Conservation (phyloP, 495 filamentous ascomycete genomes). For the Podospora pseudoanserina region DNA sequence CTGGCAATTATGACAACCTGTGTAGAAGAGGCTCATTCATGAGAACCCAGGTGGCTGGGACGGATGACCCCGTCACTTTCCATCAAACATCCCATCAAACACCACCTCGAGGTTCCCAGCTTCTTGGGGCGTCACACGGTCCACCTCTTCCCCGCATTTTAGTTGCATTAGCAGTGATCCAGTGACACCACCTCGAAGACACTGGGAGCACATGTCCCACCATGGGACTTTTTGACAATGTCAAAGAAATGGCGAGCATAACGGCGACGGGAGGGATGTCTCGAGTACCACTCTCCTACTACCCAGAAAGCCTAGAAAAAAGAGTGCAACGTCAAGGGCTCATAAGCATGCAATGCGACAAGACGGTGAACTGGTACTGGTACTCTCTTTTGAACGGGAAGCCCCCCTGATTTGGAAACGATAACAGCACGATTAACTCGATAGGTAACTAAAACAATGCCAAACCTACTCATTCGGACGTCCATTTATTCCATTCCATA, state of each 20-base stretch:
- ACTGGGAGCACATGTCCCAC: background rate
- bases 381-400: too few species aligned
- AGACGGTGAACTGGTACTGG: too few species aligned
- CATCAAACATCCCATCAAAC: background rate
- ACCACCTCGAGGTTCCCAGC: background rate
- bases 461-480: too few species aligned
- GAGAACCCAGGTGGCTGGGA: slow-evolving; percentile 1
- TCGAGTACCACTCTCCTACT: background rate
- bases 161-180: background rate
- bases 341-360: too few species aligned
- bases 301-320: too few species aligned
- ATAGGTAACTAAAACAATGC: too few species aligned
- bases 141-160: slow-evolving; percentile 8
- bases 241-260: background rate
- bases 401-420: too few species aligned
- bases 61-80: background rate
- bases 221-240: too few species aligned
- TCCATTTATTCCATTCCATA: background rate
- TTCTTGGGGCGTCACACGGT: background rate
- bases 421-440: too few species aligned
- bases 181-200: background rate
- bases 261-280: background rate
- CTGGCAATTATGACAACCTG: background rate
- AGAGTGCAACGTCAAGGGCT: too few species aligned
- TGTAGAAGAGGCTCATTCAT: too few species aligned